Conservation (phyloP, 345 rosid species). For the Nasturtium officinale region DNA sequence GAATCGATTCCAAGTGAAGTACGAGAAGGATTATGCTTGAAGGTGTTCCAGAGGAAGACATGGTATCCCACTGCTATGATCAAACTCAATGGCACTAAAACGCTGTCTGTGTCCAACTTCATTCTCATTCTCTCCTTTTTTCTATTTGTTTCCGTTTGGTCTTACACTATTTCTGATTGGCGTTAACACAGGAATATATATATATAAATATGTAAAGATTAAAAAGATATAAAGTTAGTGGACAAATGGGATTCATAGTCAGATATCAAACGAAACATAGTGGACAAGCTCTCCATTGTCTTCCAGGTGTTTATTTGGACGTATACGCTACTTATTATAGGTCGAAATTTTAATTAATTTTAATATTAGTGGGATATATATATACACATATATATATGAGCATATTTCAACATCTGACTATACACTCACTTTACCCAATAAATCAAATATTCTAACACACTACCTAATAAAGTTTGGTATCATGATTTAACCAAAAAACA, state of each 20-base stretch:
- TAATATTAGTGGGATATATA: neutral
- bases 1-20: slow-evolving; percentile 42
- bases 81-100: slow-evolving; percentile 41
- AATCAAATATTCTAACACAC: neutral
- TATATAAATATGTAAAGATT: neutral
- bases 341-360: neutral
- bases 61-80: slow-evolving; percentile 41
- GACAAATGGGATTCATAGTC: slow-evolving; percentile 40
- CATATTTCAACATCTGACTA: slow-evolving; percentile 21
- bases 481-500: neutral
- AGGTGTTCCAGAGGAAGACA: slow-evolving; percentile 38
- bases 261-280: slow-evolving; percentile 37
- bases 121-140: slow-evolving; percentile 18
- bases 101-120: slow-evolving; percentile 30
- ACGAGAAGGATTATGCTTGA: slow-evolving; percentile 40
- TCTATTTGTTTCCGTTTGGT: neutral
- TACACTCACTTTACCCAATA: slow-evolving; percentile 11
- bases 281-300: slow-evolving; percentile 34
- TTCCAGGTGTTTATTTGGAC: slow-evolving; percentile 26
- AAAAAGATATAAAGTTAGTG: slow-evolving; percentile 35
- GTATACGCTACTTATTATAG: slow-evolving; percentile 27
- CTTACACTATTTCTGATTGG: neutral
- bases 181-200: neutral
- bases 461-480: neutral
- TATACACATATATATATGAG: too few relatives aligned